Evolutionary conservation across 2,329 filamentous ascomycete species (phyloP), one percentile per base, ranked within the genome.

Genomic region (Pseudopyrenochaeta lycopersici): DNA sequence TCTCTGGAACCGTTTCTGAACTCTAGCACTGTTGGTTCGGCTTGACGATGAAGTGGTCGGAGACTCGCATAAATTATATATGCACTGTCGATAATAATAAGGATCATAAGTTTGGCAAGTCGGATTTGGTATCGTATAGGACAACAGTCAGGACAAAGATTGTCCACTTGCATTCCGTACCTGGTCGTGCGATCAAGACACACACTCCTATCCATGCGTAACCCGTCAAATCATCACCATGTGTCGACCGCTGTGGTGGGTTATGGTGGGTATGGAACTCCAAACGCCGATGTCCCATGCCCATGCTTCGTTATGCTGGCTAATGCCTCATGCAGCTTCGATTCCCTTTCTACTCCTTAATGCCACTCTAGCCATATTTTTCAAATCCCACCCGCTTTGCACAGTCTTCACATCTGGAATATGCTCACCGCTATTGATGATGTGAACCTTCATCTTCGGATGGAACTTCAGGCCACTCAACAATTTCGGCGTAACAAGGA

Each of bases 401-500:
- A 54, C 45, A 12, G 58, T 59, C 3, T 72, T 70, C 44, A 59
- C 54, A 20, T 67, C 67, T 1, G 81, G 81, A 73, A 83, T 78
- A 58, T 79, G 77, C 60, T 97, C 91, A 42, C 95, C 95, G 72
- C 90, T 95, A 55, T 92, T 92, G 73, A 99, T 98, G 73, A 92
- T 96, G 64, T 97, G 85, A 30, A 98, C 88, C 68, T 88, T 91
- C 93, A 99, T 99, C 62, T 92, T 90, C 49, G 85, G 83, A 73
- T 97, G 90, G 75, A 97, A 99, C 63, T 88, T 87, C 54, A 99
- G 80, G 10, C 90, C 91, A 4, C 88, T 90, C 54, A 99, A 86
- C 56, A 99, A 82, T 79, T 99, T 99, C 4, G 95, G 95, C 38
- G 95, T 99, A 79, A 99, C 96, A 60, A 99, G 86, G 80, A 99